Base-by-base conservation (phyloP, 306 rosid genomes). In the Gillenia trifoliata region DNA sequence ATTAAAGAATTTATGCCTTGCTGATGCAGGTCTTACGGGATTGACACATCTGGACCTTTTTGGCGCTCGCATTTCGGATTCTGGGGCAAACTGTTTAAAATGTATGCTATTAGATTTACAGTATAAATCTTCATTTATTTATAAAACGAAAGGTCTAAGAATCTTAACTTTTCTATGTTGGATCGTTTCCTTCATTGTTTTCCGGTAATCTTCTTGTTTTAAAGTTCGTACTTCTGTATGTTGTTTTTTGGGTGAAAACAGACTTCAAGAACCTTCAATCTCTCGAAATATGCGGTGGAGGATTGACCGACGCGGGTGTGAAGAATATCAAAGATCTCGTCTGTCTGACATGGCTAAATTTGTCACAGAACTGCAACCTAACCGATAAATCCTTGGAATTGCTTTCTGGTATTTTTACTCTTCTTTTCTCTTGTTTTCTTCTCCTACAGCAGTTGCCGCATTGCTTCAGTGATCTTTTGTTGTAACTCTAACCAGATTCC, bases 221-320 rank as follows among this genome's bases (percentile, higher is more conserved):
- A 10, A 34, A 4, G 22, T 49, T 49, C 11, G 6, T 23, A 29
- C 15, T 45, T 74, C 50, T 69, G 11, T 64, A n/a, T 64, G 29
- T 76, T 72, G 75, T 17, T 17, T 31, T 17, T 59, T 15, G 15
- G 40, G 13, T 68, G 38, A 71, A 75, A 65, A 25, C 87, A 90
- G 96, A 83, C 72, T 88, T 90, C 70, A 90, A 90, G 88, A 86
- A 81, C 72, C 89, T 90, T 59, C 87, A 81, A 77, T 90, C 96
- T 73, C 84, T 90, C 64, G 96, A 90, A 86, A 81, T 90, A 88
- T 90, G 96, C 23, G 85, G 96, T 31, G 96, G 96, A 77, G 87
- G 86, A 69, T 73, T 90, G 75, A 90, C 92, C 11, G 96, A 90
- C 83, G 81, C 87, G 54, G 96, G 96, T 68, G 84, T 88, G 50